phyloP scores from a whole-genome alignment of 2,329 filamentous ascomycete species.

The Colletotrichum sp. region DNA sequence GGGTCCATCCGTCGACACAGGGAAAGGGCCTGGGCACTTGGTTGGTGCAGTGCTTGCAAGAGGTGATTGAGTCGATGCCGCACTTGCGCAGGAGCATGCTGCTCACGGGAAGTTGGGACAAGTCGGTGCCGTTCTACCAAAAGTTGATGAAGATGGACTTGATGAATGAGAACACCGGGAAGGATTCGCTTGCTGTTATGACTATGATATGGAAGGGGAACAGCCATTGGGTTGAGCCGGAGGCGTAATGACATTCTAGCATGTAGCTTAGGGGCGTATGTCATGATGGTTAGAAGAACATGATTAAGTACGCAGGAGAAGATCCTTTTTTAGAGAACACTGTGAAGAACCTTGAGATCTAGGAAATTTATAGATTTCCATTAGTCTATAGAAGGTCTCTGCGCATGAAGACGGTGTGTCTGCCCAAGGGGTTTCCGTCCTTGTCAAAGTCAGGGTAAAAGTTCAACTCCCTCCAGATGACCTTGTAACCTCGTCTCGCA shows the following conservation, averaged over 20 bases:
- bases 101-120: slow-evolving; percentile 45
- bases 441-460: slow-evolving; percentile 18
- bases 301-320: background rate
- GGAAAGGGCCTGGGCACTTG: slow-evolving; percentile 67
- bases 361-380: too few relatives aligned
- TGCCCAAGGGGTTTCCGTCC: background rate
- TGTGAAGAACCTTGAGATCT: accelerated
- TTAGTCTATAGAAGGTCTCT: background rate
- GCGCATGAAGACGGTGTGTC: slow-evolving; percentile 4
- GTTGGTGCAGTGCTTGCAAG: slow-evolving; percentile 65
- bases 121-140: slow-evolving; percentile 37
- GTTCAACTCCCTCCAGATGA: slow-evolving; percentile 24
- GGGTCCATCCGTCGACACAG: slow-evolving; percentile 65
- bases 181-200: slow-evolving; percentile 22
- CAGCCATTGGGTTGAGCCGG: background rate
- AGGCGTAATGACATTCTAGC: background rate
- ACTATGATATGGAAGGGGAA: slow-evolving; percentile 25
- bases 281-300: too few relatives aligned
- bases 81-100: slow-evolving; percentile 65
- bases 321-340: accelerated
- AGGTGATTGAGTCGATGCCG: slow-evolving; percentile 60
- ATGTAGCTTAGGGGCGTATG: too few relatives aligned
- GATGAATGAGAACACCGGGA: slow-evolving; percentile 18
- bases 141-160: slow-evolving; percentile 34
- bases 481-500: slow-evolving; percentile 28